These are phyloP conservation scores for Kurtzmaniella natalensis DNA, from an alignment of 1,139 yeast species.

Conservation along the genomic window DNA sequence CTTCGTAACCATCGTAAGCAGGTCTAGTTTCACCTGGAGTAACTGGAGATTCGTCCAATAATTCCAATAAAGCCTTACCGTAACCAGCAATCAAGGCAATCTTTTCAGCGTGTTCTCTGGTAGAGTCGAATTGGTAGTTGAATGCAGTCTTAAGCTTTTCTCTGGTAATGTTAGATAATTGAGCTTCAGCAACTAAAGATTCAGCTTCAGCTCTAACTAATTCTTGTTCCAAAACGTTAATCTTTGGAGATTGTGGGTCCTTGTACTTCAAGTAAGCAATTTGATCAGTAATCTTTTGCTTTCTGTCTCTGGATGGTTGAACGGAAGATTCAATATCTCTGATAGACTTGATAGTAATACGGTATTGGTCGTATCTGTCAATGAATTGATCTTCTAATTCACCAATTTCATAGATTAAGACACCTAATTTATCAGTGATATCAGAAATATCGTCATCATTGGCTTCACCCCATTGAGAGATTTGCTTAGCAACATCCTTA, in stretches of 20 bases:
- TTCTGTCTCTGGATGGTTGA: constrained; percentile 83
- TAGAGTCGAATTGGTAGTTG: constrained; percentile 78
- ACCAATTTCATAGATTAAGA: constrained; percentile 75
- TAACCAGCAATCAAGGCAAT: constrained; percentile 83
- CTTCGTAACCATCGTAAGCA: constrained; percentile 83
- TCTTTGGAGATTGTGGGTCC: constrained; percentile 81
- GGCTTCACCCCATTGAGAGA: constrained; percentile 80
- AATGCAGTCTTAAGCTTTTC: constrained; percentile 83
- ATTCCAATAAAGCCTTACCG: constrained; percentile 80
- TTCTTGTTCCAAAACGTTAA: constrained; percentile 79
- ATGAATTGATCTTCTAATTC: constrained; percentile 85
- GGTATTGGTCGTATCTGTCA: constrained; percentile 81
- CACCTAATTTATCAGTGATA: constrained; percentile 84
- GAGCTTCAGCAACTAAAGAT: constrained; percentile 87
- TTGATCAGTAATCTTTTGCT: constrained; percentile 79
- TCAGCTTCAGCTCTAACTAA: constrained; percentile 90
- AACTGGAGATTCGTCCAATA: constrained; percentile 79
- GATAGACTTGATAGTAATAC: constrained; percentile 74
- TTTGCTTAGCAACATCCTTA: constrained; percentile 78
- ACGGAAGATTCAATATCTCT: constrained; percentile 85
- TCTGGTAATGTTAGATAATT: constrained; percentile 80
- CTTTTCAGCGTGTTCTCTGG: constrained; percentile 80
- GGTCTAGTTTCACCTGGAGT: constrained; percentile 92
- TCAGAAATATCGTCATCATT: constrained; percentile 83
- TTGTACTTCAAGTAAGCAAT: constrained; percentile 80